Evolutionary conservation across 1,284 basidiomycete species (phyloP).

Genomic region (Rhodofomes roseus): DNA sequence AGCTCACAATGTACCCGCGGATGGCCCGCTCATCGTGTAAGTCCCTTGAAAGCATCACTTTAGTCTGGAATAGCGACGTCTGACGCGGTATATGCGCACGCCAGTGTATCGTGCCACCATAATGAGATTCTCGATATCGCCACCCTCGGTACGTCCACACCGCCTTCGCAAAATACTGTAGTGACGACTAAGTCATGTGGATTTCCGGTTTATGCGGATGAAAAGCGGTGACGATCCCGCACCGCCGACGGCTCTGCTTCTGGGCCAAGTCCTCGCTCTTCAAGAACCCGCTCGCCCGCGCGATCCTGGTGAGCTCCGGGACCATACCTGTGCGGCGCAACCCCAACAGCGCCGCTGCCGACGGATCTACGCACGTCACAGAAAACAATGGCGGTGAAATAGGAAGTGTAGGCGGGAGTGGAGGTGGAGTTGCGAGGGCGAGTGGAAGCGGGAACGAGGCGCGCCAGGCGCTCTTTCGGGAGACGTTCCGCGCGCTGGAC

Average conservation of each 20-base stretch:
- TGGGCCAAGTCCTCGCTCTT: slow-evolving; percentile 91
- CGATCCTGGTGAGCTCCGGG: slow-evolving; percentile 80
- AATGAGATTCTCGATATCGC: slow-evolving; percentile 91
- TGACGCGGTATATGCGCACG: background rate
- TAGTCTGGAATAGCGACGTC: background rate
- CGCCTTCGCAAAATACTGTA: no score
- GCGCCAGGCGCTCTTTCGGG: slow-evolving; percentile 65
- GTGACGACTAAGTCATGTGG: no score
- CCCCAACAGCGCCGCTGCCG: slow-evolving; percentile 45
- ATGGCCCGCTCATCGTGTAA: slow-evolving; percentile 86
- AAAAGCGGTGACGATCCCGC: slow-evolving; percentile 73
- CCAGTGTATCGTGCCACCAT: slow-evolving; percentile 71
- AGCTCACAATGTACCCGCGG: slow-evolving; percentile 73
- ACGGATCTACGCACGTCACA: background rate
- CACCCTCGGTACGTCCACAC: slow-evolving; percentile 71
- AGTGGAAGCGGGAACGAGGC: background rate
- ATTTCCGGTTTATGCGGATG: background rate
- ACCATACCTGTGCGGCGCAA: slow-evolving; percentile 95
- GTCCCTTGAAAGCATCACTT: slow-evolving; percentile 32
- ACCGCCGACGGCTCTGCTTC: slow-evolving; percentile 80
- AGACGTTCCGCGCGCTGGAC: slow-evolving; percentile 84
- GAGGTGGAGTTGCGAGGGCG: slow-evolving; percentile 5
- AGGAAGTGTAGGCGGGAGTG: slow-evolving; percentile 9
- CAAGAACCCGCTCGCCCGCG: slow-evolving; percentile 67
- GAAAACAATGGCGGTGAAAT: no score